Conservation (phyloP, 306 rosid species). For the Fragaria vesca region DNA sequence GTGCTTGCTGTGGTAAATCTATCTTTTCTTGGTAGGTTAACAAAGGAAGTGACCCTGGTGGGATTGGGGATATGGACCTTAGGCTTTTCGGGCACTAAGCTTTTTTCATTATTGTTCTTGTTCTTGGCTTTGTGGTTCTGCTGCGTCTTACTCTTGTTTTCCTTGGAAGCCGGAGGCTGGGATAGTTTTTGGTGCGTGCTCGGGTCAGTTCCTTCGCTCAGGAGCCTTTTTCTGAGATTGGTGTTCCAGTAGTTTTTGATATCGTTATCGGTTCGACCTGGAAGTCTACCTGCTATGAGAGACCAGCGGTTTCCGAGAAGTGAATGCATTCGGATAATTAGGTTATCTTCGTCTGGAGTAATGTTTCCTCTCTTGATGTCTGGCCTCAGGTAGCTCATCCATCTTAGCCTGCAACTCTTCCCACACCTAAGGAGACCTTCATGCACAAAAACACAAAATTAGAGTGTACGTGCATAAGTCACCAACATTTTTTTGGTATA, state of each 20-base stretch:
- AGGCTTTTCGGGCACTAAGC: slow-evolving; percentile 29
- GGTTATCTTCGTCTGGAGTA: slow-evolving; percentile 67
- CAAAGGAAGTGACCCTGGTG: slow-evolving; percentile 45
- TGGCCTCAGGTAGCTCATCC: slow-evolving; percentile 45
- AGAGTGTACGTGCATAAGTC: not conserved
- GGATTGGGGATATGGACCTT: slow-evolving; percentile 68
- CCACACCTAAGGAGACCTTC: slow-evolving; percentile 86
- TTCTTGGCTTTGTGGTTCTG: slow-evolving; percentile 22
- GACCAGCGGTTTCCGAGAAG: slow-evolving; percentile 89
- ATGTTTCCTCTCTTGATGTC: slow-evolving; percentile 80
- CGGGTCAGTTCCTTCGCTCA: slow-evolving; percentile 41
- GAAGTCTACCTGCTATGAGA: slow-evolving; percentile 78
- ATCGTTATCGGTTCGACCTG: slow-evolving; percentile 83
- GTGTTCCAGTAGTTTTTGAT: slow-evolving; percentile 89
- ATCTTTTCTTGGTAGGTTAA: slow-evolving; percentile 33
- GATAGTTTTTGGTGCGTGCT: slow-evolving; percentile 39
- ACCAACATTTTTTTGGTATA: too few relatives aligned
- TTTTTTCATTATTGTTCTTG: slow-evolving; percentile 1
- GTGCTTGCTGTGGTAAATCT: slow-evolving; percentile 39
- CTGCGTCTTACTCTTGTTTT: slow-evolving; percentile 27
- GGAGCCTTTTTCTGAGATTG: slow-evolving; percentile 52
- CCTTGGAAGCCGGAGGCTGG: slow-evolving; percentile 9
- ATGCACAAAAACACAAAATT: slow-evolving; percentile 8
- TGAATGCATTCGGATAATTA: slow-evolving; percentile 73
- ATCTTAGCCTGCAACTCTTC: slow-evolving; percentile 79